These are phyloP conservation scores for Ceratocystis cubensis DNA, from an alignment of 2,329 filamentous ascomycete genomes.

Conservation along the genomic window DNA sequence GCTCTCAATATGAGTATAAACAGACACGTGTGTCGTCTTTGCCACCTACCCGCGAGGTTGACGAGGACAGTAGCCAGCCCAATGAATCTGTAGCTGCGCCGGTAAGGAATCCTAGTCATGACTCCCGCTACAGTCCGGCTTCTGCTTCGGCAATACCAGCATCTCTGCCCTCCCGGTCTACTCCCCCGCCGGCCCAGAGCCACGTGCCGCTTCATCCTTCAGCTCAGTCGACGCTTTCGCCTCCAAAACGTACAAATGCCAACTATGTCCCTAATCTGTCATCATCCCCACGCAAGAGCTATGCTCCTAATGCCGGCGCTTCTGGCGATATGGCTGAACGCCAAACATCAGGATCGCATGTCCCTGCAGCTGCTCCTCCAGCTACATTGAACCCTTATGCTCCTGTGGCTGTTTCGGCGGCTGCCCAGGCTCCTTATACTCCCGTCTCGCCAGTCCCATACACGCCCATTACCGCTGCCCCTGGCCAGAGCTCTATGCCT, in stretches of 20 bases:
- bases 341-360: conserved; percentile 43
- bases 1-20: conserved; percentile 39
- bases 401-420: not conserved
- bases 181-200: conserved; percentile 36
- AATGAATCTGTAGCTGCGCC: conserved; percentile 22
- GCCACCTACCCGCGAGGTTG: conserved; percentile 49
- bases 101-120: conserved; percentile 23
- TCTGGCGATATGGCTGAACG: conserved; percentile 27
- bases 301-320: not conserved
- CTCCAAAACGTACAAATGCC: conserved; percentile 42
- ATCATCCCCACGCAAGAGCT: conserved; percentile 14
- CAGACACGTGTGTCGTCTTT: conserved; percentile 45
- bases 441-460: not conserved
- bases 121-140: conserved; percentile 32
- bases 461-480: conserved; percentile 22
- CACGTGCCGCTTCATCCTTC: conserved; percentile 21
- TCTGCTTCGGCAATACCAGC: conserved; percentile 24
- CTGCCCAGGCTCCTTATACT: not conserved
- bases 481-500: conserved; percentile 14
- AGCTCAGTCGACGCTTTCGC: conserved; percentile 38
- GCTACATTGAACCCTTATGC: conserved; percentile 11
- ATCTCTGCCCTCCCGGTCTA: conserved; percentile 30
- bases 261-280: conserved; percentile 32
- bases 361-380: conserved; percentile 30
- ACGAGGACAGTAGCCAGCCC: conserved; percentile 33